Evolutionary conservation across 768 basidiomycete species (phyloP).

Genomic region (Tephrocybe sp.): DNA sequence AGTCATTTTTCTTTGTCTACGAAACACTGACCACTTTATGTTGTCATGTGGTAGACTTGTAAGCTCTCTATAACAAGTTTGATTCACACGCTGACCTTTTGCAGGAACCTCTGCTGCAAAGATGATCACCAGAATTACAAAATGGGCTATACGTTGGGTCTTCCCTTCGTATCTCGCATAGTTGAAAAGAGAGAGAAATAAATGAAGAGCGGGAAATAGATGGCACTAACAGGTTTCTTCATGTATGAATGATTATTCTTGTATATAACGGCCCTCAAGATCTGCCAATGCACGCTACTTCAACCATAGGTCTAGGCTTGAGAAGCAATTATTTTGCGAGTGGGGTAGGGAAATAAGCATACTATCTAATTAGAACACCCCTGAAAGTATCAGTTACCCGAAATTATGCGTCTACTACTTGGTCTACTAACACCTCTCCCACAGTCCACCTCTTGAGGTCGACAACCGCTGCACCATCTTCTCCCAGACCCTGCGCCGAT

Average conservation of each 20-base stretch:
- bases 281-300: too few relatives aligned
- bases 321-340: not conserved
- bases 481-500: conserved; percentile 21
- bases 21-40: conserved; percentile 4
- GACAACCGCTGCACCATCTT: conserved; percentile 42
- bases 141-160: conserved; percentile 39
- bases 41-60: conserved; percentile 36
- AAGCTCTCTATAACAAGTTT: conserved; percentile 24
- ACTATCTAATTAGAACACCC: too few relatives aligned
- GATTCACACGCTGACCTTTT: conserved; percentile 2
- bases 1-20: not conserved
- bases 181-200: conserved; percentile 24
- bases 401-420: too few relatives aligned
- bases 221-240: too few relatives aligned
- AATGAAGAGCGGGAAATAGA: too few relatives aligned
- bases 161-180: conserved; percentile 50
- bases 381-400: too few relatives aligned
- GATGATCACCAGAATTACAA: conserved; percentile 53
- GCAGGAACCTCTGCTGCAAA: conserved; percentile 56
- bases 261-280: not conserved
- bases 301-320: too few relatives aligned
- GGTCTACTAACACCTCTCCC: conserved; percentile 42
- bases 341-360: not conserved
- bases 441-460: conserved; percentile 70
- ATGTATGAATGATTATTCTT: not conserved